phyloP scores from a whole-genome alignment of 2,329 filamentous ascomycete species.

The Fusarium nelsonii region DNA sequence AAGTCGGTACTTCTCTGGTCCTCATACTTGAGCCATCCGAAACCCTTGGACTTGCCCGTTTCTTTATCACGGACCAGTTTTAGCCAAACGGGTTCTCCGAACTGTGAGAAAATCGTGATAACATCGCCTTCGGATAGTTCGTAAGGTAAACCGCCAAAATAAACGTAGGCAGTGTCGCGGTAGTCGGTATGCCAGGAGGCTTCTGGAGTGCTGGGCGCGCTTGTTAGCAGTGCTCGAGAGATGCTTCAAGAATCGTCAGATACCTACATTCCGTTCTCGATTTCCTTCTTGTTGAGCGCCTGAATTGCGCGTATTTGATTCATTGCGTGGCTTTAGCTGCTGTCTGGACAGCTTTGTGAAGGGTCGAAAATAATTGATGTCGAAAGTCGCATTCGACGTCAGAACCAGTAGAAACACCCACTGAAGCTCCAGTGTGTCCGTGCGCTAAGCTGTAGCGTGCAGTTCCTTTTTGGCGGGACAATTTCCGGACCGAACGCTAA shows the following conservation, averaged over 20 bases:
- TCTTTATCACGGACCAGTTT: slow-evolving; percentile 96
- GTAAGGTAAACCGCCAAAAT: slow-evolving; percentile 93
- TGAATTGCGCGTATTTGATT: slow-evolving; percentile 95
- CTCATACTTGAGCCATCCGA: slow-evolving; percentile 97
- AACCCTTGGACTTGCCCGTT: slow-evolving; percentile 93
- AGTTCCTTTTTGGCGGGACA: slow-evolving; percentile 49
- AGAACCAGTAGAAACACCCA: slow-evolving; percentile 26
- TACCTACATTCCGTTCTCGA: slow-evolving; percentile 85
- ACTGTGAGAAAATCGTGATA: slow-evolving; percentile 96
- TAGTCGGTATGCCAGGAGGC: slow-evolving; percentile 98
- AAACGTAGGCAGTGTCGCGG: slow-evolving; percentile 95
- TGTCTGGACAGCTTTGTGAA: background rate
- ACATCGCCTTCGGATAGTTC: slow-evolving; percentile 96
- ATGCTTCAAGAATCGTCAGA: background rate
- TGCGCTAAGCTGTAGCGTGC: slow-evolving; percentile 32
- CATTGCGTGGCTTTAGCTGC: slow-evolving; percentile 66
- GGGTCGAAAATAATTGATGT: slow-evolving; percentile 2
- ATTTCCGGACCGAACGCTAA: slow-evolving; percentile 53
- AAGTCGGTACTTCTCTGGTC: slow-evolving; percentile 96
- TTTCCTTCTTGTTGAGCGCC: slow-evolving; percentile 92
- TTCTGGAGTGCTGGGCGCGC: slow-evolving; percentile 73
- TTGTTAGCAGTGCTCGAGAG: slow-evolving; percentile 25
- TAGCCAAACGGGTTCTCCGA: slow-evolving; percentile 92
- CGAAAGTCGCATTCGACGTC: slow-evolving; percentile 30
- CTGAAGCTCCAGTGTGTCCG: slow-evolving; percentile 35